phyloP scores from a whole-genome alignment of 2,329 filamentous ascomycete genomes.

The Nemania sp. region DNA sequence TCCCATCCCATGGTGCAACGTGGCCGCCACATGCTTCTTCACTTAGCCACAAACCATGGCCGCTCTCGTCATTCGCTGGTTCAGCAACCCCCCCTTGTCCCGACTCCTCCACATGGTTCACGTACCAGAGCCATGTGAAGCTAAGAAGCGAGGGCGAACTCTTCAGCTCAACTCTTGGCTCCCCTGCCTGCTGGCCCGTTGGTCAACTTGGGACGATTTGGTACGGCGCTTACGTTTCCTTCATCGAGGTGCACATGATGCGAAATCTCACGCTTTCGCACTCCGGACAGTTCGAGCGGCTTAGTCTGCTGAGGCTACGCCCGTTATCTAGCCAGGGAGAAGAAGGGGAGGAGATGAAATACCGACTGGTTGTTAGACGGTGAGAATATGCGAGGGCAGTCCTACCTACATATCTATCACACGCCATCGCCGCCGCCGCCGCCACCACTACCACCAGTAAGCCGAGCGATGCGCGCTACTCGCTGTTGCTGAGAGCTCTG shows the following conservation, averaged over 20 bases:
- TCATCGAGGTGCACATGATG: slow-evolving; percentile 7
- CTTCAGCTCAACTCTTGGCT: slow-evolving; percentile 26
- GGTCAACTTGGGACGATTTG: slow-evolving; percentile 3
- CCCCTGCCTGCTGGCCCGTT: background rate
- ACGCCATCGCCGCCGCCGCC: slow-evolving; percentile 8
- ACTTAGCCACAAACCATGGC: slow-evolving; percentile 21
- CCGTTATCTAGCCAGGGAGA: background rate
- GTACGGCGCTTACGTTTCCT: background rate
- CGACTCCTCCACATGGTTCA: slow-evolving; percentile 6
- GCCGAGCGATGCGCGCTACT: slow-evolving; percentile 20
- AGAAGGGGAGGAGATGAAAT: background rate
- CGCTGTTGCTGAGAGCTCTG: background rate
- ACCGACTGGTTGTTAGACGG: background rate
- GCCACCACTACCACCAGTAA: slow-evolving; percentile 15
- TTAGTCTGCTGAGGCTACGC: background rate
- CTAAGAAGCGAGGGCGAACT: slow-evolving; percentile 9
- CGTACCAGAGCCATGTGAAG: slow-evolving; percentile 10
- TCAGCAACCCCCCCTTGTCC: background rate
- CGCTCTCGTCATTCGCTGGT: slow-evolving; percentile 9
- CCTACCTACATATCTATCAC: background rate
- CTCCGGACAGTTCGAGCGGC: slow-evolving; percentile 21
- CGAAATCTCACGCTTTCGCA: slow-evolving; percentile 19
- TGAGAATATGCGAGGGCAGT: background rate
- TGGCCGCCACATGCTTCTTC: slow-evolving; percentile 29
- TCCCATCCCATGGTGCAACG: slow-evolving; percentile 18